These are phyloP conservation scores for Amaranthus tricolor DNA, from an alignment of 179 eudicot species.

Conservation along the genomic window DNA sequence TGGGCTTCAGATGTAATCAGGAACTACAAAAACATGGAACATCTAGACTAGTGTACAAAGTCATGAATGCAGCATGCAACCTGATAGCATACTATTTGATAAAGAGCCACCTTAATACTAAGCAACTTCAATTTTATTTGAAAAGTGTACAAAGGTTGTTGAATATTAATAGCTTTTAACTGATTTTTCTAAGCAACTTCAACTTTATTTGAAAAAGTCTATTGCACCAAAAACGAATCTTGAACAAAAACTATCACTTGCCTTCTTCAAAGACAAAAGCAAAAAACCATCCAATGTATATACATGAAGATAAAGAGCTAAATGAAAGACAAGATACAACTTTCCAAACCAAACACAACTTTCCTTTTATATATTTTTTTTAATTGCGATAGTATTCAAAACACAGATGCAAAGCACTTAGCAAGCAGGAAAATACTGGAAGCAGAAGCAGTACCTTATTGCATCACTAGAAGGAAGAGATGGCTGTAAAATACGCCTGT, in stretches of 20 bases:
- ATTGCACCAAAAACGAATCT: background rate
- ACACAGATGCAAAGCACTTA: background rate
- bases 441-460: conserved; percentile 49
- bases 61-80: background rate
- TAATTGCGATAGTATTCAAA: too few species aligned
- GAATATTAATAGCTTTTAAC: background rate
- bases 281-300: too few species aligned
- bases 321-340: background rate
- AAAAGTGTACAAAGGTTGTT: background rate
- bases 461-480: conserved; percentile 75
- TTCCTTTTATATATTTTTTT: background rate
- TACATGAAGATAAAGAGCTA: too few species aligned
- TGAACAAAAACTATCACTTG: background rate
- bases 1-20: background rate
- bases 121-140: background rate
- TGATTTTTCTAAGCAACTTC: background rate
- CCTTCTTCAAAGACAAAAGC: background rate
- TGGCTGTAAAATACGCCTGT: conserved; percentile 88
- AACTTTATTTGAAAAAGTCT: background rate
- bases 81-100: background rate
- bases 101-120: conserved; percentile 1
- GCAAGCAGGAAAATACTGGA: background rate
- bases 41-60: background rate
- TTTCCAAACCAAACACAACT: background rate
- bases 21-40: conserved; percentile 1